These are phyloP conservation scores for Teratosphaeria pseudoeucalypti DNA, from an alignment of 2,329 filamentous ascomycete genomes.

Conservation along the genomic window DNA sequence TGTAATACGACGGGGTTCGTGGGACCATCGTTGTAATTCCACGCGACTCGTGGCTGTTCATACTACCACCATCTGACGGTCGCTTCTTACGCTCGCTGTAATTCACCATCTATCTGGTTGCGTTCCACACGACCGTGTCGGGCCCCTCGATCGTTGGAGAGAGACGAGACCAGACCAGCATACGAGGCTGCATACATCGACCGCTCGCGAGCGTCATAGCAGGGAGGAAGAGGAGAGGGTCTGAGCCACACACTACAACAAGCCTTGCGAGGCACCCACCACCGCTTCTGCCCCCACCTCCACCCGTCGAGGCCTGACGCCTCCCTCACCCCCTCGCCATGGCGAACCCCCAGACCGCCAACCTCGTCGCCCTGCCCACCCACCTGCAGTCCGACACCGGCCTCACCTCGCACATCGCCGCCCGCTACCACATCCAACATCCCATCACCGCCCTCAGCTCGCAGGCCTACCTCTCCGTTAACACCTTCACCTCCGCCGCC, in stretches of 20 bases:
- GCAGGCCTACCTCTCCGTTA: conserved; percentile 81
- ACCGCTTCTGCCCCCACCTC: background rate
- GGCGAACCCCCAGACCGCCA: conserved; percentile 54
- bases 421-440: conserved; percentile 81
- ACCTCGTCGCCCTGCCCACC: conserved; percentile 75
- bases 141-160: background rate
- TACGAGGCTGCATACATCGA: background rate
- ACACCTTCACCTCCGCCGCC: conserved; percentile 84
- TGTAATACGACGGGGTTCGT: background rate
- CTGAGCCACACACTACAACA: background rate
- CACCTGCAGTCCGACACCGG: conserved; percentile 62
- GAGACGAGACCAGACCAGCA: background rate
- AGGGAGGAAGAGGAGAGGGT: background rate
- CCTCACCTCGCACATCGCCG: conserved; percentile 71
- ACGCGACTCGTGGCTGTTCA: background rate
- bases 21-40: background rate
- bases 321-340: conserved; percentile 11
- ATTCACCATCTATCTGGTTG: background rate
- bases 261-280: background rate
- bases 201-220: background rate
- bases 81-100: background rate
- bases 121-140: background rate
- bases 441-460: conserved; percentile 84
- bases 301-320: background rate
- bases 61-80: background rate